Evolutionary conservation across 2,329 filamentous ascomycete genomes (phyloP).

Genomic region (Pseudogymnoascus sp.): DNA sequence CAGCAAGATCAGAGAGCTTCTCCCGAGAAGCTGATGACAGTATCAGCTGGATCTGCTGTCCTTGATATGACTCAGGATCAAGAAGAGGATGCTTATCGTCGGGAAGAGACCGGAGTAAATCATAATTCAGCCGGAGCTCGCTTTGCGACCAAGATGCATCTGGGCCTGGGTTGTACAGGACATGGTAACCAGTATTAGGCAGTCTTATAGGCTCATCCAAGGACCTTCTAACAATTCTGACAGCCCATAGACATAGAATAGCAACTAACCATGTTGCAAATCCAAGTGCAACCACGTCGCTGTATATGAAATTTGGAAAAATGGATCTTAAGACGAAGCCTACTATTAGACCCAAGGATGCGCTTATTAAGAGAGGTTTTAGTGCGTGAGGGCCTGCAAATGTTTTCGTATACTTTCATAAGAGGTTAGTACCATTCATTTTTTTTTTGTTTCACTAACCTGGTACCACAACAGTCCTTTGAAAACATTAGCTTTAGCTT

Average conservation of each 20-base stretch:
- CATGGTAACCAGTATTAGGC: too few species aligned
- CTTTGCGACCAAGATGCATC: conserved; percentile 43
- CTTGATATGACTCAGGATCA: conserved; percentile 35
- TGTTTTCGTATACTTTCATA: conserved; percentile 37
- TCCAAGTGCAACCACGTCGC: conserved; percentile 40
- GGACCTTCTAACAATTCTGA: conserved; percentile 41
- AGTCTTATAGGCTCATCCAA: conserved; percentile 27
- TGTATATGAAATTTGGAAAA: conserved; percentile 35
- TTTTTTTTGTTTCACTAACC: neutral
- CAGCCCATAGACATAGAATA: conserved; percentile 40
- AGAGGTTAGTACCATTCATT: neutral
- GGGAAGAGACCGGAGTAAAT: conserved; percentile 35
- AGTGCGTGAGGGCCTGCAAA: conserved; percentile 44
- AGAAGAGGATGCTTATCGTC: conserved; percentile 37
- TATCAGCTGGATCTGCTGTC: conserved; percentile 37
- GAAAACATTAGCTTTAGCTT: conserved; percentile 34
- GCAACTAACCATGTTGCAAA: conserved; percentile 46
- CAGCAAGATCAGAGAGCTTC: conserved; percentile 23
- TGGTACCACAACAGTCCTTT: conserved; percentile 46
- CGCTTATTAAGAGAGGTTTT: conserved; percentile 40
- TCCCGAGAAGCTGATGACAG: conserved; percentile 31
- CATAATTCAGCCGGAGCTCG: conserved; percentile 40
- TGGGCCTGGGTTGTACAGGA: conserved; percentile 15
- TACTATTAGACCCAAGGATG: conserved; percentile 37
- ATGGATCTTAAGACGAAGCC: conserved; percentile 38